phyloP scores from a whole-genome alignment of 202 grass and related monocot genomes.

The Hordeum pubiflorum region DNA sequence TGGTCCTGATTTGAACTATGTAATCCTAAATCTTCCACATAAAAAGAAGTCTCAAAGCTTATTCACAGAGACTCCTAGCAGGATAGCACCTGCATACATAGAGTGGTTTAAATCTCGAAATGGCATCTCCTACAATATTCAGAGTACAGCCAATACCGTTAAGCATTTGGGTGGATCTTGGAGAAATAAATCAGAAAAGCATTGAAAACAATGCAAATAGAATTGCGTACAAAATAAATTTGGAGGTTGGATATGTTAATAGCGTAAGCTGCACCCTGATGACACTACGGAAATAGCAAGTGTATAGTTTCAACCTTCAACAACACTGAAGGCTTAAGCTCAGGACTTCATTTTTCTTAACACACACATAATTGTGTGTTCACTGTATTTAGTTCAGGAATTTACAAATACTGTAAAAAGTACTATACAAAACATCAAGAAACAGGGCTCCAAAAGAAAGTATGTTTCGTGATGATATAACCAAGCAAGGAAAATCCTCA shows the following conservation, averaged over 20 bases:
- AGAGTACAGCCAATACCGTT: neutral
- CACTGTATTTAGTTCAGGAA: neutral
- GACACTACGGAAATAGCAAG: neutral
- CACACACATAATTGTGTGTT: too few relatives aligned
- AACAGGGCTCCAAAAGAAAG: conserved; percentile 4
- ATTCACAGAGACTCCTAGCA: conserved; percentile 1
- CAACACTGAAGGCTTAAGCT: neutral
- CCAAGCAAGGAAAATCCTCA: conserved; percentile 6
- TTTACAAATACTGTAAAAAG: neutral
- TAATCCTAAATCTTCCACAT: neutral
- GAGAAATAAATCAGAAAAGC: neutral
- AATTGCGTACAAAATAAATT: neutral
- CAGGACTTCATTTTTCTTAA: neutral
- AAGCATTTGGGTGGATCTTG: neutral
- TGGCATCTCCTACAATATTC: neutral
- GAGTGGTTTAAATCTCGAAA: conserved; percentile 9
- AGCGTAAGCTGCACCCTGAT: neutral
- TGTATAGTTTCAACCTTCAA: neutral
- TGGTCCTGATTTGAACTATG: neutral
- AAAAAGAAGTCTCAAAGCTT: neutral
- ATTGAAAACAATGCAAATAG: neutral
- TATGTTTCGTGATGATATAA: neutral
- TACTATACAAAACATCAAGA: neutral
- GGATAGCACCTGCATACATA: neutral
- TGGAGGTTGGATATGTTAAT: neutral